These are phyloP conservation scores for Fusarium illudens DNA, from an alignment of 2,329 filamentous ascomycete species.

Conservation along the genomic window DNA sequence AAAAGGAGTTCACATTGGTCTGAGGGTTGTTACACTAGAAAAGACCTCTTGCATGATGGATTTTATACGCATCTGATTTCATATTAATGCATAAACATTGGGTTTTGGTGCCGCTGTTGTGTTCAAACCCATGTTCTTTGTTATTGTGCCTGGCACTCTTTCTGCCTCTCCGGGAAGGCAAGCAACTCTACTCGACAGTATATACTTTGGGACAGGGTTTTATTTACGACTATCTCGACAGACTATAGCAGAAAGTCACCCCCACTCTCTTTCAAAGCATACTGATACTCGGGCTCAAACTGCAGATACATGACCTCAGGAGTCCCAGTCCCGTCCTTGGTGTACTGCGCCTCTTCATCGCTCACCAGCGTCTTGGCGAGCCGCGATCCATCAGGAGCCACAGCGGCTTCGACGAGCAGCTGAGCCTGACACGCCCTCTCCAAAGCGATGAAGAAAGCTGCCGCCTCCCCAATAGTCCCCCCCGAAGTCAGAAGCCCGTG, in stretches of 20 bases:
- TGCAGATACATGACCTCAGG: conserved; percentile 41
- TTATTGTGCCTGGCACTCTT: too few species aligned
- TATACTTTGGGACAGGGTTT: rapidly evolving
- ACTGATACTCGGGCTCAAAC: conserved; percentile 38
- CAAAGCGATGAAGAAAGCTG: conserved; percentile 72
- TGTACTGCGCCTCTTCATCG: conserved; percentile 53
- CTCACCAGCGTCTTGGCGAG: conserved; percentile 49
- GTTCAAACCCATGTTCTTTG: too few species aligned
- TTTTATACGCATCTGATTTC: too few species aligned
- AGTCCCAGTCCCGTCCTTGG: conserved; percentile 35
- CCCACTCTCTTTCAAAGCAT: conserved; percentile 19
- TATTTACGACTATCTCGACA: not conserved
- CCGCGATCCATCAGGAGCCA: conserved; percentile 37
- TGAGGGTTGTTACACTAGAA: too few species aligned
- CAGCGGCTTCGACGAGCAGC: conserved; percentile 70
- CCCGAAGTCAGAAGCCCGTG: conserved; percentile 76
- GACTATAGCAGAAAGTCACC: conserved; percentile 31
- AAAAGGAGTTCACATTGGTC: too few species aligned
- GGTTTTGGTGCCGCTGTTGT: too few species aligned
- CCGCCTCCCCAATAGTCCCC: conserved; percentile 74
- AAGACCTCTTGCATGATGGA: too few species aligned
- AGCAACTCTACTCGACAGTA: not conserved
- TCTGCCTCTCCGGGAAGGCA: too few species aligned
- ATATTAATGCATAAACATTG: too few species aligned
- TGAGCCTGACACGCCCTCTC: conserved; percentile 75